phyloP scores from a whole-genome alignment of 2,329 filamentous ascomycete species.

The Alternaria triticimaculans region DNA sequence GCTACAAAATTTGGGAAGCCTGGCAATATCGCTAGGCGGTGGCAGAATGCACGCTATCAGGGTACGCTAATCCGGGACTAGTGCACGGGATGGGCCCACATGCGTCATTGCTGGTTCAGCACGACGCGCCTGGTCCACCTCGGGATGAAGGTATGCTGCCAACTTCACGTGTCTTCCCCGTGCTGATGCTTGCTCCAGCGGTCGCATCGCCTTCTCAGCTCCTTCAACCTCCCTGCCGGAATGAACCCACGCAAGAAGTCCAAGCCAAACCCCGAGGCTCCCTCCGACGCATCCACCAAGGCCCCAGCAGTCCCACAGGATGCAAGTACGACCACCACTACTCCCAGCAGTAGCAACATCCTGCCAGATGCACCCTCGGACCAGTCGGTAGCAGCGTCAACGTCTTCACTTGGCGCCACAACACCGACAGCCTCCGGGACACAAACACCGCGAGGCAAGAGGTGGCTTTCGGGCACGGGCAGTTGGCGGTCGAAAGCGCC shows the following conservation, averaged over 20 bases:
- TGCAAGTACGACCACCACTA: slow-evolving; percentile 13
- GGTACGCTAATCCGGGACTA: slow-evolving; percentile 10
- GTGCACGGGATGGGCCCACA: slow-evolving; percentile 16
- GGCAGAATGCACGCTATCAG: slow-evolving; percentile 22
- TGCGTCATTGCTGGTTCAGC: slow-evolving; percentile 25
- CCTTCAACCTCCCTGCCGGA: slow-evolving; percentile 20
- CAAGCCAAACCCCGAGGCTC: slow-evolving; percentile 47
- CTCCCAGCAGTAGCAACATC: slow-evolving; percentile 23
- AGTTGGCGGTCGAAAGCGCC: slow-evolving; percentile 57
- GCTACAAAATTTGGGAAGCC: slow-evolving; percentile 26
- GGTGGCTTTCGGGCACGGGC: slow-evolving; percentile 53
- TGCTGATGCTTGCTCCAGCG: slow-evolving; percentile 22
- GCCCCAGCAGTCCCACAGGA: slow-evolving; percentile 17
- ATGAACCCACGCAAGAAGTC: slow-evolving; percentile 53
- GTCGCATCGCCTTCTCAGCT: slow-evolving; percentile 21
- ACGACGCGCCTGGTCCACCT: slow-evolving; percentile 16
- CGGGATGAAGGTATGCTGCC: slow-evolving; percentile 26
- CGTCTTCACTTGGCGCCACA: slow-evolving; percentile 17
- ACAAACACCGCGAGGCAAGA: slow-evolving; percentile 37
- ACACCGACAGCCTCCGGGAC: slow-evolving; percentile 23
- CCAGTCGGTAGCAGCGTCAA: slow-evolving; percentile 19
- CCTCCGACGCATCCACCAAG: slow-evolving; percentile 17
- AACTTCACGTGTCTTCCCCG: slow-evolving; percentile 13
- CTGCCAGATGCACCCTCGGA: slow-evolving; percentile 22
- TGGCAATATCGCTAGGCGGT: slow-evolving; percentile 19